These are phyloP conservation scores for Myxozyma melibiosi DNA, from an alignment of 805 yeast genomes.

Conservation along the genomic window DNA sequence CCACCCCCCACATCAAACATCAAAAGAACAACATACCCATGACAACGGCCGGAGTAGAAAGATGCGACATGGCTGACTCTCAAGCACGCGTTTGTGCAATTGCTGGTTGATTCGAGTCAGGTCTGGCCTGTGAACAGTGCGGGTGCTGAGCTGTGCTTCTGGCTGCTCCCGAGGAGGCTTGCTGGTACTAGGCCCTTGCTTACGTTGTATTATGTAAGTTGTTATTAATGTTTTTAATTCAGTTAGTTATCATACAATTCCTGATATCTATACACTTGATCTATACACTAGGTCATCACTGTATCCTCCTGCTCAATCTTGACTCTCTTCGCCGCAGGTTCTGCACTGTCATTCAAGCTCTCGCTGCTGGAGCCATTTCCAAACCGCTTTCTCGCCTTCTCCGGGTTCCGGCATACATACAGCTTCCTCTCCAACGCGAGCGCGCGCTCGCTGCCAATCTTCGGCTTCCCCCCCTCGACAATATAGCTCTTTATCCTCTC, in stretches of 20 bases:
- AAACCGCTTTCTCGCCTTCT: constrained; percentile 31
- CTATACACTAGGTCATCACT: constrained; percentile 1
- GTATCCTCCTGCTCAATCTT: background rate
- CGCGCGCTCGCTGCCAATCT: constrained; percentile 41
- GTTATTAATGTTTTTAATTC: background rate
- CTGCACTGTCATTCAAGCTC: background rate
- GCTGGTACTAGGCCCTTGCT: background rate
- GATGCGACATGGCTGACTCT: constrained; percentile 28
- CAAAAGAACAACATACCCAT: constrained; percentile 72
- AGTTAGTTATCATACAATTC: background rate
- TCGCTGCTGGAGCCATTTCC: background rate
- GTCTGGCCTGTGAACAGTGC: too few species aligned
- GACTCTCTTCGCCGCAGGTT: constrained; percentile 10
- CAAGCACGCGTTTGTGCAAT: constrained; percentile 1
- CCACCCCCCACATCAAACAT: too few species aligned
- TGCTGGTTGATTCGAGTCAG: too few species aligned
- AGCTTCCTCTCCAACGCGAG: constrained; percentile 43
- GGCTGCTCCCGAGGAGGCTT: constrained; percentile 15
- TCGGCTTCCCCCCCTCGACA: constrained; percentile 34
- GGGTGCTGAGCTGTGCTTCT: too few species aligned
- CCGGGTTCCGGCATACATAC: constrained; percentile 40
- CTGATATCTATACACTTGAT: background rate
- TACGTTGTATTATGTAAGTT: background rate
- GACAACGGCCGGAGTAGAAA: constrained; percentile 75
- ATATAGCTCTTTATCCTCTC: constrained; percentile 3